Evolutionary conservation across 257 asterid species (phyloP).

Genomic region (Verbascum thapsus): DNA sequence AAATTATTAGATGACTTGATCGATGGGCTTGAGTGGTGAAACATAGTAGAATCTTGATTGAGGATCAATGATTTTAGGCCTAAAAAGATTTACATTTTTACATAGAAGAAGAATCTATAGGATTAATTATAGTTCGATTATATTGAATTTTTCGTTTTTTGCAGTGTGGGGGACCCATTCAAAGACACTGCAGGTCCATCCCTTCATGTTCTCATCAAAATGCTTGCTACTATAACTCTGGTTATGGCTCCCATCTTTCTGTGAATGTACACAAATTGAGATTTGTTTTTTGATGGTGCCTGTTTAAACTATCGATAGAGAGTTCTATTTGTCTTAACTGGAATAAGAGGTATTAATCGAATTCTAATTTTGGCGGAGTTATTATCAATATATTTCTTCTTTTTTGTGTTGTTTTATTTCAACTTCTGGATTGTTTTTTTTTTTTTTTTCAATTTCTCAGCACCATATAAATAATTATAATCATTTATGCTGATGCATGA

Average conservation of each 20-base stretch:
- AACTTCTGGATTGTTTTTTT: no score
- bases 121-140: no score
- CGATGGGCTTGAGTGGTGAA: no score
- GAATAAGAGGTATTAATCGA: conserved; percentile 11
- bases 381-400: no score
- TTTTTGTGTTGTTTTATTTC: no score
- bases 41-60: no score
- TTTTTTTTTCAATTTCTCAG: no score
- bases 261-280: conserved; percentile 43
- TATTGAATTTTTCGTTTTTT: not conserved
- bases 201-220: conserved; percentile 88
- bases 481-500: no score
- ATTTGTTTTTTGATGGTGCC: conserved; percentile 34
- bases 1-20: no score
- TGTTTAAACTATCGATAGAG: conserved; percentile 22
- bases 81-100: not conserved
- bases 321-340: conserved; percentile 10
- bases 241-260: conserved; percentile 98
- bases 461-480: no score
- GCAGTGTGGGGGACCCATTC: conserved; percentile 98
- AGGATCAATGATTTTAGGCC: no score
- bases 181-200: conserved; percentile 99
- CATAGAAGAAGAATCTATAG: not conserved
- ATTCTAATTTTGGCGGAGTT: no score
- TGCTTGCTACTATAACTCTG: conserved; percentile 97